phyloP scores from a whole-genome alignment of 2,329 filamentous ascomycete species.

The Hypoxylon sp. region DNA sequence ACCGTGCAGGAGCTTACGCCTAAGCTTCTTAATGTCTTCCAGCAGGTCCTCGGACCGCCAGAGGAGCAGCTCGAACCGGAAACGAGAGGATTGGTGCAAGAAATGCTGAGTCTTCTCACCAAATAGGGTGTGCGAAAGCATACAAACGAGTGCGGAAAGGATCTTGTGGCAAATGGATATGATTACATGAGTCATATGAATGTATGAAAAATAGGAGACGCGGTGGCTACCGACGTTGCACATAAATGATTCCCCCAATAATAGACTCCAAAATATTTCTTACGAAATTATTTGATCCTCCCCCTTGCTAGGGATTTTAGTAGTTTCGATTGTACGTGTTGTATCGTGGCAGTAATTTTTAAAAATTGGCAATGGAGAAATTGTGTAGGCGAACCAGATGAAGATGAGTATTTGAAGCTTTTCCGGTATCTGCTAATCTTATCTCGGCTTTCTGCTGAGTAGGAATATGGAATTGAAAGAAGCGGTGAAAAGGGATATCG shows the following conservation, averaged over 20 bases:
- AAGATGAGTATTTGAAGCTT: neutral
- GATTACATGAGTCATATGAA: slow-evolving; percentile 52
- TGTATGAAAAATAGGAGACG: slow-evolving; percentile 48
- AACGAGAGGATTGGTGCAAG: slow-evolving; percentile 76
- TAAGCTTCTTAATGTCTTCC: slow-evolving; percentile 78
- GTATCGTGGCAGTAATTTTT: neutral
- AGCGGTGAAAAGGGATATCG: neutral
- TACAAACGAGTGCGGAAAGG: slow-evolving; percentile 23
- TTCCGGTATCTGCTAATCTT: neutral
- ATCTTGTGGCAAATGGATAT: slow-evolving; percentile 35
- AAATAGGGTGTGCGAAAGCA: slow-evolving; percentile 42
- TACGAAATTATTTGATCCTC: slow-evolving; percentile 3
- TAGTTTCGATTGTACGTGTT: neutral
- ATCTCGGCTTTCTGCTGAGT: neutral
- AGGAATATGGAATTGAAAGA: too few relatives aligned
- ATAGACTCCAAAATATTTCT: slow-evolving; percentile 44
- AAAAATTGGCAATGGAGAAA: neutral
- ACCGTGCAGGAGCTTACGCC: slow-evolving; percentile 79
- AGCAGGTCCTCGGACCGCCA: slow-evolving; percentile 79
- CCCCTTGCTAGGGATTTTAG: neutral
- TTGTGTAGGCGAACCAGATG: neutral
- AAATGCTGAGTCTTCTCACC: slow-evolving; percentile 66
- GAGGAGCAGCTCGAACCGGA: slow-evolving; percentile 82
- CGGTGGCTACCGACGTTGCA: slow-evolving; percentile 31
- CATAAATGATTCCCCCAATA: slow-evolving; percentile 55